Evolutionary conservation across 257 asterid genomes (phyloP), one percentile per base, ranked within the genome.

Genomic region (Anisodus tanguticus): DNA sequence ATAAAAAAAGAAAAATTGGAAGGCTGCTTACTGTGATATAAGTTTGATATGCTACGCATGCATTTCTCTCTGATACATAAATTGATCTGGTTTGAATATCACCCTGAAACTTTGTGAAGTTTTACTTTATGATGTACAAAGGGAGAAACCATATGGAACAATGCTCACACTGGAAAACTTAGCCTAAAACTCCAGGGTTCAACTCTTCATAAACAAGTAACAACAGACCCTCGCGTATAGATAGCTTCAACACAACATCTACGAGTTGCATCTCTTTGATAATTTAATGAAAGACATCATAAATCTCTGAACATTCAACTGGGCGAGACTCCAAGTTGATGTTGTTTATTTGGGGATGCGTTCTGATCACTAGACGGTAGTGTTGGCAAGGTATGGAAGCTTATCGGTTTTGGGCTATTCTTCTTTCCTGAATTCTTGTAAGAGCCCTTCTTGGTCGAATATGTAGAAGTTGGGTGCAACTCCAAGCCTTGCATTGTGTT

Each of bases 391-490:
- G 63, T 76, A 12, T 51, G 81, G 53, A 19, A 22, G 13, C 51
- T 53, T 51, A 51, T 53, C 85, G 57, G 87, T 89, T 87, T 86
- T 90, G 68, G 45, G 83, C 2, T 86, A 69, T 43, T 76, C 81
- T 76, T 51, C 63, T 76, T 76, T 51, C 81, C 64, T 51, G 70
- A 85, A 84, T 85, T 89, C 86, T 86, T 91, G 88, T 83, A 79
- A 83, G 86, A 84, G 31, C 78, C 82, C 6, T 81, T 91, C 82
- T 91, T 93, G 84, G 85, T 53, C 43, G 15, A 51, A 76, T 76
- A 51, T 76, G 87, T 85, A 10, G 91, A 88, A 41, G 91, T 86
- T 49, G 94, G 92, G 90, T 89, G 83, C 59, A 95, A 88, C 82
- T 58, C 62, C 80, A 85, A 84, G 90, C 88, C 90, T 54, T 86